phyloP scores from a whole-genome alignment of 805 yeast genomes.

The Lachancea sp. region DNA sequence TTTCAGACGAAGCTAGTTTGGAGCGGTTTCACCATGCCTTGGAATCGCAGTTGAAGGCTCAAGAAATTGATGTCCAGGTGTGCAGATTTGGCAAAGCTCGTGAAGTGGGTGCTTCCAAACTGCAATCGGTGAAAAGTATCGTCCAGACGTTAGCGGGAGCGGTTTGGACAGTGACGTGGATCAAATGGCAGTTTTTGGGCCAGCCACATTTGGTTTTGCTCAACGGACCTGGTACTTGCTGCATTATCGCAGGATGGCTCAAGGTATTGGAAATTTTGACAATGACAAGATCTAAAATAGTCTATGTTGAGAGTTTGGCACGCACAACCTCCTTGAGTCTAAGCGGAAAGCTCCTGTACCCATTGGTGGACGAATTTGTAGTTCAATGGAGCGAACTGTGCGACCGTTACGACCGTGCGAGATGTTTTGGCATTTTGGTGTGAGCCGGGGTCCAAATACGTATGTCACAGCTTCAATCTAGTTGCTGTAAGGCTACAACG shows the following conservation, averaged over 20 bases:
- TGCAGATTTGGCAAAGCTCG: conserved; percentile 30
- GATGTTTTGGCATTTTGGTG: conserved; percentile 72
- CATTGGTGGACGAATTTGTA: conserved; percentile 66
- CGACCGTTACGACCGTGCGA: conserved; percentile 43
- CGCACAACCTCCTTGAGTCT: conserved; percentile 69
- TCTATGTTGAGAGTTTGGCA: conserved; percentile 85
- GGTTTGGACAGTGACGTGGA: conserved; percentile 12
- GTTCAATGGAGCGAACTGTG: conserved; percentile 83
- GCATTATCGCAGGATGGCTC: conserved; percentile 27
- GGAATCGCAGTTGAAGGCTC: not conserved
- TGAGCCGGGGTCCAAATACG: too few species aligned
- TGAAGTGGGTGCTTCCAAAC: conserved; percentile 35
- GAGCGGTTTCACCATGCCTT: conserved; percentile 32
- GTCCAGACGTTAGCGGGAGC: conserved; percentile 28
- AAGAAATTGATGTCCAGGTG: conserved; percentile 14
- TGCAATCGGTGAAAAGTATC: conserved; percentile 31
- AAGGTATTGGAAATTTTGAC: conserved; percentile 21
- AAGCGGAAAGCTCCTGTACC: conserved; percentile 66
- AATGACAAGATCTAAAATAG: conserved; percentile 54
- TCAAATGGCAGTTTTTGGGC: conserved; percentile 16
- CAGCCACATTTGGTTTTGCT: conserved; percentile 31
- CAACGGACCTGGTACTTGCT: conserved; percentile 36
- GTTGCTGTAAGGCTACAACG: not conserved
- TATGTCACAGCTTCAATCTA: too few species aligned
- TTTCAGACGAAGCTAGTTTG: conserved; percentile 34